A percentile compares a stretch with the other conserved stretches of the same genome.
phyloP scores from a whole-genome alignment of 176 grass and related monocot species.

The Bonia amplexicaulis region DNA sequence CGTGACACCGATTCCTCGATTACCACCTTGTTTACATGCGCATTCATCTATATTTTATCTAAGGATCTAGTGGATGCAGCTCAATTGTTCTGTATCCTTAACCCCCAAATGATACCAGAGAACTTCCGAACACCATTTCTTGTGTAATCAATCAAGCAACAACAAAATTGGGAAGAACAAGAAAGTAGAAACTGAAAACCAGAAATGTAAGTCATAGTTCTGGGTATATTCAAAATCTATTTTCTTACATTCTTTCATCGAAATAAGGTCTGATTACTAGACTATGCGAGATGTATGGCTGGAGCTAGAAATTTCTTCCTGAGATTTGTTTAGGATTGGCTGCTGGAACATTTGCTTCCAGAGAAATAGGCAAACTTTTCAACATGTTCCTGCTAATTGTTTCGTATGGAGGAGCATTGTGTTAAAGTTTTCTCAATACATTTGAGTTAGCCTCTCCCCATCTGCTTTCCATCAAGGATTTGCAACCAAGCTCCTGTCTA shows the following conservation, averaged over 20 bases:
- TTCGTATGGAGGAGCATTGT: constrained; percentile 1
- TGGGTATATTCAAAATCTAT: neutral
- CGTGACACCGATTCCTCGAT: neutral
- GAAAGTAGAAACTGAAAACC: neutral
- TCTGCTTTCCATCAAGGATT: neutral
- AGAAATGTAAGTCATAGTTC: neutral
- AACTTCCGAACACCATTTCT: too few relatives aligned
- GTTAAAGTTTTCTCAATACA: neutral
- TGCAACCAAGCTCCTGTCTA: neutral
- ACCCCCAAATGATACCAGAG: too few relatives aligned
- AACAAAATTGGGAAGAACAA: neutral
- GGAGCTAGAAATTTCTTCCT: neutral
- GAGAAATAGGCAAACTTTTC: neutral
- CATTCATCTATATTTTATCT: neutral
- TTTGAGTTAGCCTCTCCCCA: neutral
- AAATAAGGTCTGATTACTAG: neutral
- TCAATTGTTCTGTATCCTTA: too few relatives aligned
- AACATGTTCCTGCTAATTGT: neutral
- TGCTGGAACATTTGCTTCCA: neutral
- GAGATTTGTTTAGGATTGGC: neutral
- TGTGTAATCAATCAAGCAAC: neutral
- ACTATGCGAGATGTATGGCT: neutral
- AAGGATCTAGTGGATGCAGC: too few relatives aligned
- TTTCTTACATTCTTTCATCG: neutral
- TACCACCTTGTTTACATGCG: neutral